Conservation (phyloP, 2,329 filamentous ascomycete species). For the Macrophomina tecta region DNA sequence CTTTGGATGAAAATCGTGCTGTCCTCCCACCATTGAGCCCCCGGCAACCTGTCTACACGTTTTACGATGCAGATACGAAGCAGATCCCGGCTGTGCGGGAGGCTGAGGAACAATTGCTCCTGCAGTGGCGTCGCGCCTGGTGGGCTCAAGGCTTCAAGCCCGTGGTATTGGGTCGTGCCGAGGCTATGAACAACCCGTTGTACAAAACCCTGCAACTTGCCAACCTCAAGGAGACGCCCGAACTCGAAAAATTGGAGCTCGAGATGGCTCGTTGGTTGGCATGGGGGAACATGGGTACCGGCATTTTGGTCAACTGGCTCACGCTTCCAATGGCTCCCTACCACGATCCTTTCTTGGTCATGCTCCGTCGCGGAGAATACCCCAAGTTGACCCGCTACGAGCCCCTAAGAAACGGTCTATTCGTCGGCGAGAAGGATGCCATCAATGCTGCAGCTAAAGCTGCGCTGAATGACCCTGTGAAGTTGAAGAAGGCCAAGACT, state of each 20-base stretch:
- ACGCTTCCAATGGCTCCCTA: constrained; percentile 81
- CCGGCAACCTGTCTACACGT: constrained; percentile 84
- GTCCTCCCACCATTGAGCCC: constrained; percentile 77
- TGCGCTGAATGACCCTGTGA: constrained; percentile 50
- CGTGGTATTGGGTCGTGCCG: constrained; percentile 76
- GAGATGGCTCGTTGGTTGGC: constrained; percentile 86
- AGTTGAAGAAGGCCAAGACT: constrained; percentile 56
- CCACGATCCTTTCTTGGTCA: constrained; percentile 73
- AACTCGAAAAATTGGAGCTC: constrained; percentile 57
- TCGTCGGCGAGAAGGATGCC: constrained; percentile 68
- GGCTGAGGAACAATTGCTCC: constrained; percentile 77
- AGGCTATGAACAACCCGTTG: constrained; percentile 82
- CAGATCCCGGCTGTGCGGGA: constrained; percentile 69
- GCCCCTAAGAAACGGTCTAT: constrained; percentile 72
- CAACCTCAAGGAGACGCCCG: constrained; percentile 38
- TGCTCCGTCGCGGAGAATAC: constrained; percentile 77
- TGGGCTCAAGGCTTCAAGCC: constrained; percentile 93
- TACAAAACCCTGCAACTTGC: constrained; percentile 71
- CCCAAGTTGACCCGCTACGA: constrained; percentile 76
- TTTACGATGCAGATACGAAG: constrained; percentile 74
- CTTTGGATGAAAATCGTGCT: constrained; percentile 80
- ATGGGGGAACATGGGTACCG: constrained; percentile 89
- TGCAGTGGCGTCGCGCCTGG: constrained; percentile 92
- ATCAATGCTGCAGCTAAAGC: constrained; percentile 51
- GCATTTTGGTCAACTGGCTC: constrained; percentile 79